phyloP scores from a whole-genome alignment of 208 protist genomes.

The Trypanosoma conorhini region DNA sequence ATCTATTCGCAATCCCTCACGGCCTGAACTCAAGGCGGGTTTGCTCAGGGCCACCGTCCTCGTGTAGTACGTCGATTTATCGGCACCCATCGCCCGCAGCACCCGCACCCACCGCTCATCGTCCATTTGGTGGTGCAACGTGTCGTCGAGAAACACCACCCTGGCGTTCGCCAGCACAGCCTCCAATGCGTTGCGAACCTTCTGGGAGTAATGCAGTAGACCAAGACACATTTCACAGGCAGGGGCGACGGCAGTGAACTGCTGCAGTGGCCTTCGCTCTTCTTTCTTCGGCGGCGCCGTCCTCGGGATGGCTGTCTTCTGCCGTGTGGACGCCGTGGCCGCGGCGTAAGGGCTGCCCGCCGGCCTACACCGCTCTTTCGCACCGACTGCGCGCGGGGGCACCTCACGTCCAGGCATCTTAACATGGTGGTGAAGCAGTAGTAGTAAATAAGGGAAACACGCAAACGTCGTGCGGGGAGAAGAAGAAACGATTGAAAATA shows the following conservation, averaged over 20 bases:
- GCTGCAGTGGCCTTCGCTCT: not conserved
- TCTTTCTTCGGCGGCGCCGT: not conserved
- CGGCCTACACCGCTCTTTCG: slow-evolving; percentile 4
- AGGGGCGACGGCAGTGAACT: not conserved
- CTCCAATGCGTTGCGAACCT: slow-evolving; percentile 29
- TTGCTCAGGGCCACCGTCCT: not conserved
- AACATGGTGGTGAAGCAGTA: not conserved
- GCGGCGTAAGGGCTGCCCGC: slow-evolving; percentile 2
- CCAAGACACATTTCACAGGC: slow-evolving; percentile 23
- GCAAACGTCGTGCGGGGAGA: not conserved
- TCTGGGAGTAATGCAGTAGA: slow-evolving; percentile 17
- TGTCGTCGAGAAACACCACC: slow-evolving; percentile 52
- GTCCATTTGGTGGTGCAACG: slow-evolving; percentile 60
- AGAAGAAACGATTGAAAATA: not conserved
- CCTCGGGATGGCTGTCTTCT: not conserved
- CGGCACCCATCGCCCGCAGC: slow-evolving; percentile 40
- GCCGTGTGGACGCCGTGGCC: not conserved
- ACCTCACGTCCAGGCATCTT: slow-evolving; percentile 25
- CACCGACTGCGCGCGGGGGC: slow-evolving; percentile 1
- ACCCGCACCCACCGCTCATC: slow-evolving; percentile 67
- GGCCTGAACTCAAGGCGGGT: not conserved
- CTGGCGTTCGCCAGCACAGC: slow-evolving; percentile 50
- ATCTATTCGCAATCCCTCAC: not conserved
- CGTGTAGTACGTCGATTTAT: slow-evolving; percentile 24
- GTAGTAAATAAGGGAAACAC: not conserved